phyloP scores from a whole-genome alignment of 208 protist genomes.

The Leptomonas seymouri region DNA sequence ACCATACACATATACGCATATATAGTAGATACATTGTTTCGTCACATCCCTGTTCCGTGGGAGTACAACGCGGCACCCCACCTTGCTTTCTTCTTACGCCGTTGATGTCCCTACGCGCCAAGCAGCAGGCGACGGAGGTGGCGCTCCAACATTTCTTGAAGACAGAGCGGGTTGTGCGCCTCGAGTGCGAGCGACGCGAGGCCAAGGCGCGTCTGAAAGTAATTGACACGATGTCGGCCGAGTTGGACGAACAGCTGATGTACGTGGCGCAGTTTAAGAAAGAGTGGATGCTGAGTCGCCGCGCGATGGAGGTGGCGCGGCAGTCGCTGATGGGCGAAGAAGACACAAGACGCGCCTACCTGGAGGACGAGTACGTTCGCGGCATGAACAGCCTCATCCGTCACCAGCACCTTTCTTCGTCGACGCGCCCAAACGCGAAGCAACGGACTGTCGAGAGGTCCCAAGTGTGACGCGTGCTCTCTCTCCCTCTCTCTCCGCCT shows the following conservation, averaged over 20 bases:
- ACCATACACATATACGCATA: too few relatives aligned
- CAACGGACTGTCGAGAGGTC: neutral
- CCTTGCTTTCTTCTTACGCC: conserved; percentile 35
- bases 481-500: conserved; percentile 10
- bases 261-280: conserved; percentile 87
- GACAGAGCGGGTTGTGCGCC: conserved; percentile 80
- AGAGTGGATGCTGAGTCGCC: conserved; percentile 78
- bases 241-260: conserved; percentile 78
- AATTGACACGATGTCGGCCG: conserved; percentile 62
- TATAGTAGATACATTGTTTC: too few relatives aligned
- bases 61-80: too few relatives aligned
- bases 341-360: conserved; percentile 1
- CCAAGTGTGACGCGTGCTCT: neutral
- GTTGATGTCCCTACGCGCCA: conserved; percentile 24
- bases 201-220: conserved; percentile 75
- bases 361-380: conserved; percentile 40
- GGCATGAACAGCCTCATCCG: conserved; percentile 34
- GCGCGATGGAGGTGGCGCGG: conserved; percentile 55
- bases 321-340: conserved; percentile 63
- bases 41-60: too few relatives aligned
- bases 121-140: conserved; percentile 38
- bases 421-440: conserved; percentile 9
- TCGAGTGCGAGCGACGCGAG: conserved; percentile 79
- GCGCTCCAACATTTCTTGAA: conserved; percentile 63
- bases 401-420: conserved; percentile 22